These are phyloP conservation scores for Saururus chinensis DNA, from an alignment of 164 flowering plant species.

Conservation along the genomic window DNA sequence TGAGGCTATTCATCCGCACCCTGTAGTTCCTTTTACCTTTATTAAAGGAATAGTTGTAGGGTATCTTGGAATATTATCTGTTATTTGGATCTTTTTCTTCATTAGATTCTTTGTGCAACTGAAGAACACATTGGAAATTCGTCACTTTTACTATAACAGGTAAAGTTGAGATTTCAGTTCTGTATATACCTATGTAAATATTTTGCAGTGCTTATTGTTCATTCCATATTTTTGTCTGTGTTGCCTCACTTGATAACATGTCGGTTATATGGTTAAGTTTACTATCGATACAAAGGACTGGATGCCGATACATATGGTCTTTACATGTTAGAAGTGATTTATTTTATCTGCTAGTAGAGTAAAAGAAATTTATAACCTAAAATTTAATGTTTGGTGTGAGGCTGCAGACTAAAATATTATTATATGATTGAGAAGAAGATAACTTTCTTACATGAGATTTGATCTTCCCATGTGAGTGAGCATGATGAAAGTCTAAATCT, in stretches of 20 bases:
- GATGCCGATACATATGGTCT: not conserved
- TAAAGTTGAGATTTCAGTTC: slow-evolving; percentile 7
- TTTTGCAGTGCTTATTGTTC: too few relatives aligned
- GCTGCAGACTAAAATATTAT: not conserved
- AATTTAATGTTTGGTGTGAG: not conserved
- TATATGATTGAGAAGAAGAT: too few relatives aligned
- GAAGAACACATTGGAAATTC: slow-evolving; percentile 61
- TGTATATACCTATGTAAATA: too few relatives aligned
- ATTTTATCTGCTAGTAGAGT: not conserved
- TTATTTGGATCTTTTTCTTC: slow-evolving; percentile 87
- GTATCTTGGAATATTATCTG: slow-evolving; percentile 75
- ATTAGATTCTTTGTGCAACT: slow-evolving; percentile 81
- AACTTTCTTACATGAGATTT: too few relatives aligned
- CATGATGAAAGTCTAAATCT: too few relatives aligned
- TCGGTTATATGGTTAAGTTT: not conserved
- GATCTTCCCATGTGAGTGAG: too few relatives aligned
- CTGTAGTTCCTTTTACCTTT: slow-evolving; percentile 75
- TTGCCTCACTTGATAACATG: not conserved
- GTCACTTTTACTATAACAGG: slow-evolving; percentile 80
- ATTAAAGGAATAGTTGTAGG: slow-evolving; percentile 69
- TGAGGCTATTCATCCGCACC: slow-evolving; percentile 81
- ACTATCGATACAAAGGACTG: not conserved
- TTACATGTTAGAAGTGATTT: not conserved
- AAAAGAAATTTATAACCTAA: not conserved
- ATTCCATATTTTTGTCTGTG: not conserved